Evolutionary conservation across 805 yeast genomes (phyloP).

Genomic region (Candida alai): DNA sequence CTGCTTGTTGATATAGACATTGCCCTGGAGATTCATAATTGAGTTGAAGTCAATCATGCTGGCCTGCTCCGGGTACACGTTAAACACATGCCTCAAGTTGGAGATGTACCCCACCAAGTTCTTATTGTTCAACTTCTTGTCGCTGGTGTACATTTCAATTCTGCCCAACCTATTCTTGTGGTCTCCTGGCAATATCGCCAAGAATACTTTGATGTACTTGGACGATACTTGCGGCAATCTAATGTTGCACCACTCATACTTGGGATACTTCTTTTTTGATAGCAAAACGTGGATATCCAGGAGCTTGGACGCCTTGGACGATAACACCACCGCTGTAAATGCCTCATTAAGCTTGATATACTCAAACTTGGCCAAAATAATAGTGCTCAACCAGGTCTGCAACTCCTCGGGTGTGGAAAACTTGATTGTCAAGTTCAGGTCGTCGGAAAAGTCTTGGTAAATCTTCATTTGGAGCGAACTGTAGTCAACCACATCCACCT

Average conservation of each 20-base stretch:
- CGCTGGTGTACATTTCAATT: slow-evolving; percentile 49
- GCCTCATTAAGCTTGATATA: slow-evolving; percentile 54
- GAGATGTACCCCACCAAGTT: slow-evolving; percentile 48
- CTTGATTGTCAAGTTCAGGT: slow-evolving; percentile 21
- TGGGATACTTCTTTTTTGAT: slow-evolving; percentile 45
- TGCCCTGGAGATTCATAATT: slow-evolving; percentile 53
- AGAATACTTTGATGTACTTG: slow-evolving; percentile 56
- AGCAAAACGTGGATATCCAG: slow-evolving; percentile 58
- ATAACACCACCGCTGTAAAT: slow-evolving; percentile 60
- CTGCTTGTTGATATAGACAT: slow-evolving; percentile 44
- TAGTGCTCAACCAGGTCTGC: slow-evolving; percentile 43
- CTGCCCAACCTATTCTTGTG: slow-evolving; percentile 47
- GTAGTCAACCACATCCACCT: slow-evolving; percentile 12
- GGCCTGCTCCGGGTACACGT: slow-evolving; percentile 58
- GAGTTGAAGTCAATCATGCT: slow-evolving; percentile 56
- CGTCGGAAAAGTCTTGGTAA: slow-evolving; percentile 25
- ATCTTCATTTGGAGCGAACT: slow-evolving; percentile 19
- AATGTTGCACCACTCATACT: slow-evolving; percentile 60
- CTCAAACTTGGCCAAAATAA: slow-evolving; percentile 55
- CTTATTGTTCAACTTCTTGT: slow-evolving; percentile 44
- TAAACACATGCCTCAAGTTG: slow-evolving; percentile 42
- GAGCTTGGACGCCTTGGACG: slow-evolving; percentile 53
- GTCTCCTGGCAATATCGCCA: slow-evolving; percentile 47
- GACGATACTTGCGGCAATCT: slow-evolving; percentile 55
- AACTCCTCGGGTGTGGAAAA: slow-evolving; percentile 20